These are phyloP conservation scores for Cladorrhinum sp. DNA, from an alignment of 2,329 filamentous ascomycete species.

Conservation along the genomic window DNA sequence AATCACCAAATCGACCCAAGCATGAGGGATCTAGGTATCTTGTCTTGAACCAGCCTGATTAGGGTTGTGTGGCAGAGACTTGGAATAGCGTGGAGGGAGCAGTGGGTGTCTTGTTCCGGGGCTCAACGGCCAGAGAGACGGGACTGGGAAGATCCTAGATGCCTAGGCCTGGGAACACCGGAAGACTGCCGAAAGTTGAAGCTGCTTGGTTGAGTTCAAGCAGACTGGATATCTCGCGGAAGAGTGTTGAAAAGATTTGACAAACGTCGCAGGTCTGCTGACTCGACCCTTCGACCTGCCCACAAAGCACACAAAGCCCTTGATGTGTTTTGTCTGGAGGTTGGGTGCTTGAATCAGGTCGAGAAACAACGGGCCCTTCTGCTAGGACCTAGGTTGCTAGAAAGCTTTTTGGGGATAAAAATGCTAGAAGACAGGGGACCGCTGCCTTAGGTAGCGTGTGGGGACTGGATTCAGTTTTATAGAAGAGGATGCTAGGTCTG, in stretches of 20 bases:
- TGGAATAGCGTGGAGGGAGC: conserved; percentile 23
- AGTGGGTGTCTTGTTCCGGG: conserved; percentile 20
- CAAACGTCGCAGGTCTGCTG: not conserved
- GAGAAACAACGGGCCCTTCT: conserved; percentile 6
- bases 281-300: not conserved
- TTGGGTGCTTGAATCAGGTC: conserved; percentile 8
- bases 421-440: conserved; percentile 22
- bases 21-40: conserved; percentile 18
- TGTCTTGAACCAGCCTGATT: conserved; percentile 21
- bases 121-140: conserved; percentile 7
- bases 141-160: conserved; percentile 30
- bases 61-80: conserved; percentile 25
- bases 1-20: conserved; percentile 12
- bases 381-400: conserved; percentile 4
- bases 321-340: not conserved
- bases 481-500: conserved; percentile 7
- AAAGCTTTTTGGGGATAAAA: conserved; percentile 14
- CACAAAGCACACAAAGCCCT: not conserved
- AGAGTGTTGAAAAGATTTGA: not conserved
- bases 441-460: conserved; percentile 21
- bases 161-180: conserved; percentile 22
- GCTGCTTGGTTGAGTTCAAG: not conserved
- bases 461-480: conserved; percentile 20
- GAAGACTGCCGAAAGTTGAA: conserved; percentile 19
- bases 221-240: not conserved